These are phyloP conservation scores for Jacaranda copaia DNA, from an alignment of 257 asterid species.

Conservation along the genomic window DNA sequence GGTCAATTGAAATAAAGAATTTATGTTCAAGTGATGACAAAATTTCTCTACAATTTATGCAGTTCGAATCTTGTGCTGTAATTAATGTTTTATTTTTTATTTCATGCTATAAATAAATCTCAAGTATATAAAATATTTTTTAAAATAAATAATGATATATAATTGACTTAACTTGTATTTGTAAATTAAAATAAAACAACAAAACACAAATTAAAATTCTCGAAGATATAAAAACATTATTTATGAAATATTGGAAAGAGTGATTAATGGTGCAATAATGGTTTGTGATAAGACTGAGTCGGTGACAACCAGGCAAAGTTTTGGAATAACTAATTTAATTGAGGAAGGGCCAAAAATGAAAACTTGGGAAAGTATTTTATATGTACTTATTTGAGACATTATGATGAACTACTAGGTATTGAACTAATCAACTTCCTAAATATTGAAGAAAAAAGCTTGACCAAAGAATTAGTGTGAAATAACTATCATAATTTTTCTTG, in stretches of 20 bases:
- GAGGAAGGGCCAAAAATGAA: background rate
- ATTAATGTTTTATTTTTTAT: no score
- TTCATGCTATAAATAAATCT: no score
- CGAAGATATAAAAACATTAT: no score
- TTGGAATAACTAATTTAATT: background rate
- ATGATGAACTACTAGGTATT: conserved; percentile 49
- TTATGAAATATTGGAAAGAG: conserved; percentile 42
- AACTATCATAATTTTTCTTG: background rate
- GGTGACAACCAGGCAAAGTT: conserved; percentile 34
- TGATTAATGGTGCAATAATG: conserved; percentile 35
- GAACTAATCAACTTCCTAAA: conserved; percentile 46
- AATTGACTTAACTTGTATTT: no score
- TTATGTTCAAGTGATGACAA: no score
- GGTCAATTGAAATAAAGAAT: no score
- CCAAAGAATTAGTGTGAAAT: conserved; percentile 38
- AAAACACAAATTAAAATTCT: no score
- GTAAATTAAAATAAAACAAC: no score
- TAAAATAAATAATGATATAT: no score
- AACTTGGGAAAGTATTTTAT: conserved; percentile 22
- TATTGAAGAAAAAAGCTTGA: conserved; percentile 51
- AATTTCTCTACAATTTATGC: no score
- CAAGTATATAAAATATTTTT: no score
- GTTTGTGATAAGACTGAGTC: conserved; percentile 19
- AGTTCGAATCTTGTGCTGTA: no score
- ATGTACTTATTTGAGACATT: conserved; percentile 29